phyloP scores from a whole-genome alignment of 768 basidiomycete species.

The Cyathus striatus region DNA sequence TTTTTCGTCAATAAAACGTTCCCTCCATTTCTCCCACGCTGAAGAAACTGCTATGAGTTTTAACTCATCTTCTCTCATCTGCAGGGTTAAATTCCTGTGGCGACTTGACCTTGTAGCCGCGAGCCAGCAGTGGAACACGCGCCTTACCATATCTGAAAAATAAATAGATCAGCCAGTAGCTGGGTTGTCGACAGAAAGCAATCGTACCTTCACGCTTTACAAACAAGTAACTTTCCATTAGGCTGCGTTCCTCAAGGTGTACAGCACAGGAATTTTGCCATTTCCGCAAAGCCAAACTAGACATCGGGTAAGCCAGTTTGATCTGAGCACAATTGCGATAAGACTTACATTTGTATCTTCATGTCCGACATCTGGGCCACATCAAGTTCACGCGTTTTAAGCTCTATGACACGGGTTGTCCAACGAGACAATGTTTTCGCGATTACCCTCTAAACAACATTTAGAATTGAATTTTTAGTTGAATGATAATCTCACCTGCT shows the following conservation, averaged over 20 bases:
- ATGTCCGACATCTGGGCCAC: slow-evolving; percentile 39
- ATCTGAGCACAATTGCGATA: not conserved
- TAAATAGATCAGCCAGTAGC: no score
- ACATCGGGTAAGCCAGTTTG: not conserved
- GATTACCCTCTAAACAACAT: slow-evolving; percentile 35
- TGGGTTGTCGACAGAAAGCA: no score
- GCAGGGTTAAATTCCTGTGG: slow-evolving; percentile 55
- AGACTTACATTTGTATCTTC: slow-evolving; percentile 24
- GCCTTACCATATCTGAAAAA: slow-evolving; percentile 61
- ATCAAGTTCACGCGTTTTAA: slow-evolving; percentile 72
- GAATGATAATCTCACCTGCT: slow-evolving; percentile 9
- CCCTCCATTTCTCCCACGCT: slow-evolving; percentile 82
- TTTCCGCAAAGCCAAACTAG: slow-evolving; percentile 56
- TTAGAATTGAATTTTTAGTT: slow-evolving; percentile 1
- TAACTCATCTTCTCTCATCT: slow-evolving; percentile 59
- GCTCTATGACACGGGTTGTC: slow-evolving; percentile 69
- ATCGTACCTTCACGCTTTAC: slow-evolving; percentile 77
- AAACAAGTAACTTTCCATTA: slow-evolving; percentile 82
- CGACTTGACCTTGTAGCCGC: slow-evolving; percentile 51
- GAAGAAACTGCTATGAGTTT: slow-evolving; percentile 39
- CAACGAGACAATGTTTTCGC: slow-evolving; percentile 46
- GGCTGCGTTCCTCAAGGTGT: slow-evolving; percentile 65
- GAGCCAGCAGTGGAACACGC: slow-evolving; percentile 70
- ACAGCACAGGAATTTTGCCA: slow-evolving; percentile 62
- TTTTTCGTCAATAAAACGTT: slow-evolving; percentile 58